Conservation (phyloP, 805 yeast genomes). For the Candida nanaspora region DNA sequence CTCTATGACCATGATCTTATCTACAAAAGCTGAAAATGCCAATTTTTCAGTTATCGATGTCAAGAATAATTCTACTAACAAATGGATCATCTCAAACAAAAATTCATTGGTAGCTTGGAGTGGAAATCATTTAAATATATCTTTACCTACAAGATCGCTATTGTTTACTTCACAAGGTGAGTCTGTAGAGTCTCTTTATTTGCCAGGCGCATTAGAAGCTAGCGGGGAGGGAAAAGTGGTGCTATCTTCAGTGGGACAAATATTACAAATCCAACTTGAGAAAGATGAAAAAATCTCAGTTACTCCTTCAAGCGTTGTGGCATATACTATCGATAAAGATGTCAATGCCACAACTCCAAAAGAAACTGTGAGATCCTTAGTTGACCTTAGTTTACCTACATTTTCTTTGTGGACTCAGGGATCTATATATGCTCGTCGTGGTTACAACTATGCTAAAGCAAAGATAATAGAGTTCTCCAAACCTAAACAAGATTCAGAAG, state of each 20-base stretch:
- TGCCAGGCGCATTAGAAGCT: constrained; percentile 16
- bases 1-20: constrained; percentile 26
- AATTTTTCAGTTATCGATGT: constrained; percentile 29
- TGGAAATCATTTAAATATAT: constrained; percentile 27
- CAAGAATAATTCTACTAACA: constrained; percentile 9
- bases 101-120: constrained; percentile 40
- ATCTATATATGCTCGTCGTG: neutral
- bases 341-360: neutral
- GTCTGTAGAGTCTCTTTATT: constrained; percentile 11
- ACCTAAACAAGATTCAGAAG: neutral
- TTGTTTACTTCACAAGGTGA: neutral
- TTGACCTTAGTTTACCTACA: constrained; percentile 18
- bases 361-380: constrained; percentile 11
- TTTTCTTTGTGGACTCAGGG: constrained; percentile 6
- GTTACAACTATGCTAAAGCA: neutral
- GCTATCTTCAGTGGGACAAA: constrained; percentile 31
- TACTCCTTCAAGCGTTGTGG: constrained; percentile 33
- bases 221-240: constrained; percentile 34
- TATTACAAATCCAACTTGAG: constrained; percentile 28
- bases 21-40: constrained; percentile 27
- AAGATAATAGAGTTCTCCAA: neutral
- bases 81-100: constrained; percentile 32
- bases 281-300: constrained; percentile 32
- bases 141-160: constrained; percentile 4
- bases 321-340: constrained; percentile 16